Conservation (phyloP, 2,329 filamentous ascomycete genomes). For the Xylariaceae sp. region DNA sequence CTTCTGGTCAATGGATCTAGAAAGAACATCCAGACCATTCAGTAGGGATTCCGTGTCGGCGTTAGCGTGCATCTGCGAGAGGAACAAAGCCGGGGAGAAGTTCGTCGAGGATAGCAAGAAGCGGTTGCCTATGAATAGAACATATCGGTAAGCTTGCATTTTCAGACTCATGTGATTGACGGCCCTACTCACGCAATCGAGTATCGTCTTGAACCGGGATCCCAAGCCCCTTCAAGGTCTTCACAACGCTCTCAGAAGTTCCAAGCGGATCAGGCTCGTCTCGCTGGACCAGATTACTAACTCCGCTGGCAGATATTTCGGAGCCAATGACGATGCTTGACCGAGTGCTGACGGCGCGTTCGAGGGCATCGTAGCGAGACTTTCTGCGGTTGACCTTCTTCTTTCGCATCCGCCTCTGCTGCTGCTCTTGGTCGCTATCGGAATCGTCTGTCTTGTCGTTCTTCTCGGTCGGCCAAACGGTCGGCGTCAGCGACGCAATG, state of each 20-base stretch:
- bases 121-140: constrained; percentile 60
- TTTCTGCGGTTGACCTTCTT: constrained; percentile 55
- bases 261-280: constrained; percentile 92
- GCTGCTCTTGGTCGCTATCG: constrained; percentile 54
- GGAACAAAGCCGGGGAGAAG: constrained; percentile 86
- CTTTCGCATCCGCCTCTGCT: constrained; percentile 39
- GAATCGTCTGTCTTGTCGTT: constrained; percentile 56
- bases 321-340: constrained; percentile 62
- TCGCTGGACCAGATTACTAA: constrained; percentile 75
- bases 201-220: constrained; percentile 79
- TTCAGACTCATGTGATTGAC: constrained; percentile 16
- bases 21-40: constrained; percentile 77
- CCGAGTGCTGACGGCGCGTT: constrained; percentile 65
- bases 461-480: constrained; percentile 80
- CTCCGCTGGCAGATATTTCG: constrained; percentile 58
- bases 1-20: constrained; percentile 92
- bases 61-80: constrained; percentile 83
- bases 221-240: constrained; percentile 69
- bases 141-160: constrained; percentile 14
- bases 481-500: constrained; percentile 70
- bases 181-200: constrained; percentile 57
- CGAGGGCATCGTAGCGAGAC: constrained; percentile 80
- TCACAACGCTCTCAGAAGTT: constrained; percentile 79
- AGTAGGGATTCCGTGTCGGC: constrained; percentile 79
- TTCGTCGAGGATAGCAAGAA: constrained; percentile 94